phyloP scores from a whole-genome alignment of 805 yeast species.

The Monosporozyma aerobia region DNA sequence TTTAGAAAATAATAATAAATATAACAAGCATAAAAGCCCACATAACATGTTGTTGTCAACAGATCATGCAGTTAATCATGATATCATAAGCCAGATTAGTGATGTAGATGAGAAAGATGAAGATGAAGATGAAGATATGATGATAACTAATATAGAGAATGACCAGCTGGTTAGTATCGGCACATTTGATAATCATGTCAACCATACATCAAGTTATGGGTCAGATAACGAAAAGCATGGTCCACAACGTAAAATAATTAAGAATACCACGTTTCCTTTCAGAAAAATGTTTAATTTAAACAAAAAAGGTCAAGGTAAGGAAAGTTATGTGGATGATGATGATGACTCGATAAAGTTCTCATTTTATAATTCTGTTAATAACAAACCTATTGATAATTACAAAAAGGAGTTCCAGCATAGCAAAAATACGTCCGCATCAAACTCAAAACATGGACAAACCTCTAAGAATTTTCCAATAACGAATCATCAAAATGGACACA shows the following conservation, averaged over 20 bases:
- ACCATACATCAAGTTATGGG: constrained; percentile 3
- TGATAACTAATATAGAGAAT: background rate
- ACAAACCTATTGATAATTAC: background rate
- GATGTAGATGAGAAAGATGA: background rate
- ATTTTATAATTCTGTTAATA: background rate
- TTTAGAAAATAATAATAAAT: background rate
- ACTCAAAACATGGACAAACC: background rate
- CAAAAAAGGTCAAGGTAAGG: constrained; percentile 5
- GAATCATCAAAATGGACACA: background rate
- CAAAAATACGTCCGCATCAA: background rate
- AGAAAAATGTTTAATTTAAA: constrained; percentile 20
- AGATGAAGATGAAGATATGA: background rate
- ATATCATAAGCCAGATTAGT: background rate
- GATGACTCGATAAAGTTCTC: background rate
- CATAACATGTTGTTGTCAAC: constrained; percentile 1
- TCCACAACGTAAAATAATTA: constrained; percentile 7
- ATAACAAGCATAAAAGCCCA: background rate
- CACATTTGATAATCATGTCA: background rate
- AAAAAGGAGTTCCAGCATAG: background rate
- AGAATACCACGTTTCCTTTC: constrained; percentile 15
- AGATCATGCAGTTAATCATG: background rate
- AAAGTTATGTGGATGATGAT: background rate
- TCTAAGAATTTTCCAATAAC: background rate
- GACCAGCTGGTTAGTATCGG: background rate
- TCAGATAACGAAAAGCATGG: constrained; percentile 9